A percentile compares a stretch with the other conserved stretches of the same genome.
phyloP scores from a whole-genome alignment of 2,329 filamentous ascomycete genomes.

The Pseudogymnoascus sp. region DNA sequence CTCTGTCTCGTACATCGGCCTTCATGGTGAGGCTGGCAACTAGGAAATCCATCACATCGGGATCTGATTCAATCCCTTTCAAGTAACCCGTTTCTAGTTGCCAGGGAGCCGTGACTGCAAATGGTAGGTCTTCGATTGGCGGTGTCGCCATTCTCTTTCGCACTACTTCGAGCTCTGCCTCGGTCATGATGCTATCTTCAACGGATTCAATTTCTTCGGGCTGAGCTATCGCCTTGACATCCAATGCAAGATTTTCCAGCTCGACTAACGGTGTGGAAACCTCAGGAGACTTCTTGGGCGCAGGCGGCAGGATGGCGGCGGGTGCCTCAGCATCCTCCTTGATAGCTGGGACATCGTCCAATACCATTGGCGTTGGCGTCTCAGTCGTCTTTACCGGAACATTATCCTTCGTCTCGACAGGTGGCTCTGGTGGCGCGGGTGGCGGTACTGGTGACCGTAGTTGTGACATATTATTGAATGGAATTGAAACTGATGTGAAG shows the following conservation, averaged over 20 bases:
- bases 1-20: conserved; percentile 13
- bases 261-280: neutral
- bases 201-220: neutral
- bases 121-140: conserved; percentile 22
- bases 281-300: neutral
- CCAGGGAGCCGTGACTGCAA: conserved; percentile 19
- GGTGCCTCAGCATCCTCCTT: neutral
- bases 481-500: conserved; percentile 5
- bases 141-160: conserved; percentile 28
- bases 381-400: neutral
- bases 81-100: conserved; percentile 22
- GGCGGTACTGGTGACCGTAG: conserved; percentile 2
- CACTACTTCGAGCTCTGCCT: conserved; percentile 18
- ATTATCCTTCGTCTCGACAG: neutral
- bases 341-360: neutral
- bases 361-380: neutral
- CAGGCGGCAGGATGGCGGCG: neutral
- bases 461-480: neutral
- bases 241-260: conserved; percentile 1
- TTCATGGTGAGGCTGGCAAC: conserved; percentile 5
- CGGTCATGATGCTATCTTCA: neutral
- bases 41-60: conserved; percentile 12
- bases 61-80: conserved; percentile 19
- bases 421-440: neutral
- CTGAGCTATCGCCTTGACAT: neutral